These are phyloP conservation scores for Effrenium voratum DNA, from an alignment of 73 alveolate species.

Conservation along the genomic window DNA sequence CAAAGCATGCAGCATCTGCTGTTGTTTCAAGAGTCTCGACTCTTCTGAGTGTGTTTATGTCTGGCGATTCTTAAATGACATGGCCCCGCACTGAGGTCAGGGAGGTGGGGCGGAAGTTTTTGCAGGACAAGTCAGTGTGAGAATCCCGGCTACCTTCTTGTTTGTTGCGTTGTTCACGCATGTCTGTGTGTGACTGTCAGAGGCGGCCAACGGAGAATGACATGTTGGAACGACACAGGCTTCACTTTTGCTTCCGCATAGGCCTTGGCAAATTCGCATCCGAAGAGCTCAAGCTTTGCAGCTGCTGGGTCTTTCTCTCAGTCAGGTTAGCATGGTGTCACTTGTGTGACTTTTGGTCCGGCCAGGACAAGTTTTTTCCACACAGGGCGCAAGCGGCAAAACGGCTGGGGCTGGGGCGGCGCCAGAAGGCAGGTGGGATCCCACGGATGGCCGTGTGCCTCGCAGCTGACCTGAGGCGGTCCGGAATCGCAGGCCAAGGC, in stretches of 20 bases:
- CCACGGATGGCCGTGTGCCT: neutral
- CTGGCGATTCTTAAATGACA: neutral
- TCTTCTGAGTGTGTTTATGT: too few relatives aligned
- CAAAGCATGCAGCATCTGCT: too few relatives aligned
- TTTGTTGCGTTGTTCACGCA: neutral
- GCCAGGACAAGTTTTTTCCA: conserved; percentile 34
- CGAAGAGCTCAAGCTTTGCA: conserved; percentile 77
- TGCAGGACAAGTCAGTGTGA: conserved; percentile 71
- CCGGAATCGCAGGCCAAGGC: too few relatives aligned
- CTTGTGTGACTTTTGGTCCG: conserved; percentile 29
- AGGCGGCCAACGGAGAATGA: neutral
- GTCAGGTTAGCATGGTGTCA: neutral
- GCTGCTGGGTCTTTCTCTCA: neutral
- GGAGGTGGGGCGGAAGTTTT: conserved; percentile 74
- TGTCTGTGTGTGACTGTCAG: neutral
- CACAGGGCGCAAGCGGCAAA: conserved; percentile 44
- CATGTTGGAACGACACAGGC: neutral
- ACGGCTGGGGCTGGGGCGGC: conserved; percentile 41
- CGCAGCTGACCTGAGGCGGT: too few relatives aligned
- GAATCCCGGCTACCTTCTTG: neutral
- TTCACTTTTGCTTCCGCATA: neutral
- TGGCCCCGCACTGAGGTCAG: conserved; percentile 11
- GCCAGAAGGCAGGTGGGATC: neutral
- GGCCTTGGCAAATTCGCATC: conserved; percentile 86
- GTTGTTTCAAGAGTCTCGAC: too few relatives aligned